Evolutionary conservation across 768 basidiomycete genomes (phyloP).

Genomic region (Pleurotus cornucopiae): DNA sequence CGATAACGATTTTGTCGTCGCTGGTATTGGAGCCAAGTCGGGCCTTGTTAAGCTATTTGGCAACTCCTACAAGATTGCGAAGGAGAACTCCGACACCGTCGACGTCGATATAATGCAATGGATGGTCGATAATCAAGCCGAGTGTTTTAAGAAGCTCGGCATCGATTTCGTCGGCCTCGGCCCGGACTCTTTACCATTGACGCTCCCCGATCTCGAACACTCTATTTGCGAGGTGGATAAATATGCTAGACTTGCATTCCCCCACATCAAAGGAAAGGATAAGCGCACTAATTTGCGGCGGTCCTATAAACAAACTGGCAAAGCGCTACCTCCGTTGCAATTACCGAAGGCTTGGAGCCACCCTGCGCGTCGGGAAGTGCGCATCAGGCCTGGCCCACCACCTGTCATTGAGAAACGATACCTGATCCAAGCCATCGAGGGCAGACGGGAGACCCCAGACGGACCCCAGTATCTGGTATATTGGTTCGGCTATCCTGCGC

Average conservation of each 20-base stretch:
- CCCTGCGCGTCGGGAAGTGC: constrained; percentile 33
- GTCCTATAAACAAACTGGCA: constrained; percentile 27
- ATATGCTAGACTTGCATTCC: constrained; percentile 59
- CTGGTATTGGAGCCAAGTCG: constrained; percentile 62
- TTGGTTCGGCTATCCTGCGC: constrained; percentile 52
- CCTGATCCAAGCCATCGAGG: constrained; percentile 29
- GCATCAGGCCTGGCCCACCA: constrained; percentile 34
- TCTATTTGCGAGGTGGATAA: constrained; percentile 78
- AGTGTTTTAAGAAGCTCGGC: constrained; percentile 59
- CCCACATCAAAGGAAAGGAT: constrained; percentile 34
- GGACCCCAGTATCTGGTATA: constrained; percentile 43
- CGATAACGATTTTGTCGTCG: constrained; percentile 64
- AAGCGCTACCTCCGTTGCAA: constrained; percentile 19
- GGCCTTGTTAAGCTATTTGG: constrained; percentile 72
- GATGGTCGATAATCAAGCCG: constrained; percentile 53
- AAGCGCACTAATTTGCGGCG: constrained; percentile 33
- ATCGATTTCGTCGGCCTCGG: constrained; percentile 50
- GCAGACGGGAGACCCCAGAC: constrained; percentile 29
- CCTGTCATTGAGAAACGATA: constrained; percentile 39
- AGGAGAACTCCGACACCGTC: constrained; percentile 26
- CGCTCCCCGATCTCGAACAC: constrained; percentile 74
- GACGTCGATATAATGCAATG: constrained; percentile 62
- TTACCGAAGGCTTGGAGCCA: constrained; percentile 58
- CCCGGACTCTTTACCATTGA: constrained; percentile 43
- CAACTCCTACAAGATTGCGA: constrained; percentile 26